A percentile compares a stretch with the other conserved stretches of the same genome.
phyloP scores from a whole-genome alignment of 345 rosid species.

The Moricandia moricandioides region DNA sequence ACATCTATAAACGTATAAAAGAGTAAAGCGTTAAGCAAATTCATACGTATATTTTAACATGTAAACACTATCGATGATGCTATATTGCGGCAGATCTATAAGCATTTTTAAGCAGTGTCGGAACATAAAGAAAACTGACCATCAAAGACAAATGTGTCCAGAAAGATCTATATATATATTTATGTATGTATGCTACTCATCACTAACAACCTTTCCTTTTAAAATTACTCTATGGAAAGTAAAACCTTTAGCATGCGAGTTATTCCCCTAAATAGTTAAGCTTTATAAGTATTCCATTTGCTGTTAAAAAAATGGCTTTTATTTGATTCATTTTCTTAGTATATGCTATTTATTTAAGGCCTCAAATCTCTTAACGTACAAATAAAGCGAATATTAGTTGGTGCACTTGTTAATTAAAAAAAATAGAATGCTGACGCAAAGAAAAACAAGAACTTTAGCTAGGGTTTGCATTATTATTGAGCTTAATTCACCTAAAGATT shows the following conservation, averaged over 20 bases:
- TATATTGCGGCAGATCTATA: not conserved
- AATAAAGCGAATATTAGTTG: slow-evolving; percentile 21
- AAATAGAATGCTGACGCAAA: not conserved
- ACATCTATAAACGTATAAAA: not conserved
- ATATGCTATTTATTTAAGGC: not conserved
- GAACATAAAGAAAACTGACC: not conserved
- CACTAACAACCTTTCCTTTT: not conserved
- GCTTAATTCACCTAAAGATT: not conserved
- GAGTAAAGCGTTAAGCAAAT: not conserved
- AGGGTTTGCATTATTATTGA: slow-evolving; percentile 14
- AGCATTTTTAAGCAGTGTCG: not conserved
- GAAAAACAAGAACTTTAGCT: not conserved
- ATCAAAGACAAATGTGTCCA: not conserved
- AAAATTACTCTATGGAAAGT: not conserved
- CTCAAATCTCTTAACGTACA: not conserved
- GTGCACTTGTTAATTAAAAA: not conserved
- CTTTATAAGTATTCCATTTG: not conserved
- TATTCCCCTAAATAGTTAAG: not conserved
- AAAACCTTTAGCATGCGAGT: not conserved
- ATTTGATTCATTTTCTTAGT: not conserved
- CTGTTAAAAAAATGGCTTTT: not conserved
- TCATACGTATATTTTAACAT: not conserved
- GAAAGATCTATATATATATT: not conserved
- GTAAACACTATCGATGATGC: not conserved
- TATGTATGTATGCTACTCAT: not conserved